A percentile compares a stretch with the other conserved stretches of the same genome.
Evolutionary conservation across 2,329 filamentous ascomycete species (phyloP).

Genomic region (Diaporthe citrichinensis): DNA sequence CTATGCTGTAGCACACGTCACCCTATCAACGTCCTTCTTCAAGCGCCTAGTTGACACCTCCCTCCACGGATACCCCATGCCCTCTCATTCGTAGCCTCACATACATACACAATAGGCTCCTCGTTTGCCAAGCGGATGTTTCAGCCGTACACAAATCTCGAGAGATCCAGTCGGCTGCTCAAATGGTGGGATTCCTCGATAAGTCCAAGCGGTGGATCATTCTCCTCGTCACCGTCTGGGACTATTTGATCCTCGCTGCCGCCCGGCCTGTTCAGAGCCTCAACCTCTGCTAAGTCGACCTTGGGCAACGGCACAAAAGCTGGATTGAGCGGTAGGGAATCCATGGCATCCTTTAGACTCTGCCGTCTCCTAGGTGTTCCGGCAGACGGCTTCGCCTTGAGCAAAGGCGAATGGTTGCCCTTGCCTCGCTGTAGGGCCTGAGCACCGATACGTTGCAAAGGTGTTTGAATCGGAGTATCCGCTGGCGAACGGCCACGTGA

Average conservation of each 20-base stretch:
- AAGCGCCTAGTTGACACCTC: no score
- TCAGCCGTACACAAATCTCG: constrained; percentile 61
- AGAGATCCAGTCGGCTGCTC: constrained; percentile 59
- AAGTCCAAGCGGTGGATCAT: constrained; percentile 48
- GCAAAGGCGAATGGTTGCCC: constrained; percentile 45
- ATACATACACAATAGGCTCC: not conserved
- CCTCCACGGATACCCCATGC: not conserved
- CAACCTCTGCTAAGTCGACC: constrained; percentile 67
- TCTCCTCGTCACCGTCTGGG: constrained; percentile 66
- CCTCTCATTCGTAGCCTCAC: not conserved
- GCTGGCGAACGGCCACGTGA: constrained; percentile 13
- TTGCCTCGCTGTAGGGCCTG: constrained; percentile 57
- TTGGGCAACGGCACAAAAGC: constrained; percentile 69
- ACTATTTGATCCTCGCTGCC: constrained; percentile 72
- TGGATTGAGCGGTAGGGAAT: constrained; percentile 63
- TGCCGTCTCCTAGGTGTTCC: constrained; percentile 45
- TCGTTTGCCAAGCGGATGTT: constrained; percentile 24
- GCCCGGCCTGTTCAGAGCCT: constrained; percentile 60
- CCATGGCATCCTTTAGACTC: constrained; percentile 47
- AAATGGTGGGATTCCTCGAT: not conserved
- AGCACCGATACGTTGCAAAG: constrained; percentile 67
- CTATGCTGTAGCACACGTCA: constrained; percentile 30
- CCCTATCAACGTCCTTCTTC: not conserved
- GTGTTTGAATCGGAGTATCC: constrained; percentile 54
- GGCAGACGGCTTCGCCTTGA: constrained; percentile 43